Evolutionary conservation across 2,329 filamentous ascomycete species (phyloP), one percentile per base, ranked within the genome.

Genomic region (Aspergillus pseudotamarii): DNA sequence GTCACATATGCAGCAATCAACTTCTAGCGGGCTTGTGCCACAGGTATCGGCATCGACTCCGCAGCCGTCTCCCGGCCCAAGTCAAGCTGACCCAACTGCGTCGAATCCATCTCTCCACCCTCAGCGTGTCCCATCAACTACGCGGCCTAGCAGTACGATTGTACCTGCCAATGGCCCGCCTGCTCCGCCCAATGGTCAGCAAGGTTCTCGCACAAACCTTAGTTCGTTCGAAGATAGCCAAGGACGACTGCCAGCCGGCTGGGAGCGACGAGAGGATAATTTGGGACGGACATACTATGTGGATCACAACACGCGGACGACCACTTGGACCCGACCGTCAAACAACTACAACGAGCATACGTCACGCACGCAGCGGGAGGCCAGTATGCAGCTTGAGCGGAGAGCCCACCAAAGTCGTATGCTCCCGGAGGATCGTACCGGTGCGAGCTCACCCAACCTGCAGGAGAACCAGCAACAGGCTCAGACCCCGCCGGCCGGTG

Each of bases 201-300:
- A 76, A 55, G 80, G 82, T 63, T 78, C 82, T 32, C 81, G 78
- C 51, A 83, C 83, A 53, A 88, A 87, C 59, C 88, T 96, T 75
- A 97, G 93, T 73, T 94, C 94, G 0, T 99, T 99, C 69, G 94
- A 98, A 80, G 95, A 99, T 79, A 88, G 89, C n/a, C 94, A 97
- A 75, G 95, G 95, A 62, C 89, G 94, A 70, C 81, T 99, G 60
- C 95, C 95, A 38, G 89, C 91, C 57, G 95, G 95, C 38, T 99
- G 95, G 94, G 95, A 99, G 81, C 89, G 95, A 61, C 88, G 95
- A 61, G 94, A 98, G 78, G 95, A 99, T 76, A 95, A 97, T 71
- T 80, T 98, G 50, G 94, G 95, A 58, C 88, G 95, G 72, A 98
- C 94, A 26, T 99, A 99, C 76, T 99, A 98, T 76, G 95, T 99